Percentiles rank a stretch among this genome's conserved stretches.
Conservation (phyloP, 352 stramenopile species). For the Globisporangium paddicum region DNA sequence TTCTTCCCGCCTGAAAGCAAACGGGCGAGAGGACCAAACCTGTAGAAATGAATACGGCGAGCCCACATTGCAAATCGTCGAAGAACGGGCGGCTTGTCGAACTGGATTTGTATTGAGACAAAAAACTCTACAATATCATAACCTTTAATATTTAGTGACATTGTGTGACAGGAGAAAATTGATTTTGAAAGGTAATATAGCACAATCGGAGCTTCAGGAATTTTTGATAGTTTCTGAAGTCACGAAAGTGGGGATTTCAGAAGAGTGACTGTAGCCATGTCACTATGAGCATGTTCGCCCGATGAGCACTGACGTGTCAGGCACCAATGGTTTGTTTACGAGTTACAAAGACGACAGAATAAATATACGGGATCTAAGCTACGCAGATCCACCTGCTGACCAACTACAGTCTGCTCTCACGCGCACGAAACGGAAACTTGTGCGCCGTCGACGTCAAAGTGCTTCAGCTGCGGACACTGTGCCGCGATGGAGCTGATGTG, state of each 20-base stretch:
- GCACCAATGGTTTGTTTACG: background rate
- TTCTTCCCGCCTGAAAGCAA: background rate
- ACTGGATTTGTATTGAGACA: background rate
- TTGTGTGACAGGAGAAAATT: background rate
- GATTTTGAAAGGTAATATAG: background rate
- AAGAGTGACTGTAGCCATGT: slow-evolving; percentile 4
- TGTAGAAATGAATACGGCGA: background rate
- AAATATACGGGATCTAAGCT: background rate
- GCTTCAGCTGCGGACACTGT: slow-evolving; percentile 53
- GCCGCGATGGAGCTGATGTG: slow-evolving; percentile 52
- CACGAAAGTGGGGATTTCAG: background rate
- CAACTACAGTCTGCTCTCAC: background rate
- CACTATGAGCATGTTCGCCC: background rate
- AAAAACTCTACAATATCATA: too few relatives aligned
- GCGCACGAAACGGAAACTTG: slow-evolving; percentile 20
- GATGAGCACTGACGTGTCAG: background rate
- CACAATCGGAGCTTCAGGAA: slow-evolving; percentile 1
- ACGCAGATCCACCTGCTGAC: background rate
- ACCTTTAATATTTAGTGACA: background rate
- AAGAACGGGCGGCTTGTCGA: too few relatives aligned
- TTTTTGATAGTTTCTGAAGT: too few relatives aligned
- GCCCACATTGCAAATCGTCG: background rate
- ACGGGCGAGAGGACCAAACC: background rate
- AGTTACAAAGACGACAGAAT: background rate
- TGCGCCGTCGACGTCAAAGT: slow-evolving; percentile 46